phyloP scores from a whole-genome alignment of 257 asterid species.

The Fraxinus cuspidata region DNA sequence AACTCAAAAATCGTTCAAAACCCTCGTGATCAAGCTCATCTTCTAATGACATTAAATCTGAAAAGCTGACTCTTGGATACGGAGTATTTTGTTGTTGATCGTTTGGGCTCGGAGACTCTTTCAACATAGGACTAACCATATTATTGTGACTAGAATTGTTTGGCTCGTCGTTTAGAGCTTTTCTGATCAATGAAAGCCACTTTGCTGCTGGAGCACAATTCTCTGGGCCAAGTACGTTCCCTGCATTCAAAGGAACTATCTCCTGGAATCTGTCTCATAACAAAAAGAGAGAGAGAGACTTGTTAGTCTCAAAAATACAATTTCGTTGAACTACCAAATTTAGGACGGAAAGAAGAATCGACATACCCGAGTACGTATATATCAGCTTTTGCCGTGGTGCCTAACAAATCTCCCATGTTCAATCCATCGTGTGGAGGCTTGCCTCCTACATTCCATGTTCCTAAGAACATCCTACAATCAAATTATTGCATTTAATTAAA shows the following conservation, averaged over 20 bases:
- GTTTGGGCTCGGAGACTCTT: slow-evolving; percentile 25
- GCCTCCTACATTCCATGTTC: slow-evolving; percentile 98
- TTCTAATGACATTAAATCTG: slow-evolving; percentile 48
- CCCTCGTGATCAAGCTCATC: slow-evolving; percentile 23
- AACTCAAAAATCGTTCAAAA: slow-evolving; percentile 22
- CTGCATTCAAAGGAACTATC: slow-evolving; percentile 83
- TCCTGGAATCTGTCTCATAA: slow-evolving; percentile 69
- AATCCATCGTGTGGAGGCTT: slow-evolving; percentile 63
- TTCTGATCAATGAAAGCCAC: slow-evolving; percentile 69
- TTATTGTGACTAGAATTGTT: neutral
- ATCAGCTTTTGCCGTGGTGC: slow-evolving; percentile 58
- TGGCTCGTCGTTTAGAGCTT: slow-evolving; percentile 43
- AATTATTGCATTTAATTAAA: too few relatives aligned
- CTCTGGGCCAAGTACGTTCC: slow-evolving; percentile 77
- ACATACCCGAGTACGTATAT: slow-evolving; percentile 85
- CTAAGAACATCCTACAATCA: slow-evolving; percentile 69
- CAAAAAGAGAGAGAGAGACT: too few relatives aligned
- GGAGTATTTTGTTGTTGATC: slow-evolving; percentile 13
- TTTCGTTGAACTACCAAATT: too few relatives aligned
- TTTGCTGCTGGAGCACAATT: slow-evolving; percentile 67
- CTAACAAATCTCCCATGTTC: slow-evolving; percentile 67
- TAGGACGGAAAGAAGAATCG: too few relatives aligned
- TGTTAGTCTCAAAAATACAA: too few relatives aligned
- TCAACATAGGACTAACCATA: slow-evolving; percentile 5
- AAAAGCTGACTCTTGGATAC: slow-evolving; percentile 55